A percentile compares a stretch with the other conserved stretches of the same genome.
phyloP scores from a whole-genome alignment of 2,329 filamentous ascomycete species.

The Cercospora zeina region DNA sequence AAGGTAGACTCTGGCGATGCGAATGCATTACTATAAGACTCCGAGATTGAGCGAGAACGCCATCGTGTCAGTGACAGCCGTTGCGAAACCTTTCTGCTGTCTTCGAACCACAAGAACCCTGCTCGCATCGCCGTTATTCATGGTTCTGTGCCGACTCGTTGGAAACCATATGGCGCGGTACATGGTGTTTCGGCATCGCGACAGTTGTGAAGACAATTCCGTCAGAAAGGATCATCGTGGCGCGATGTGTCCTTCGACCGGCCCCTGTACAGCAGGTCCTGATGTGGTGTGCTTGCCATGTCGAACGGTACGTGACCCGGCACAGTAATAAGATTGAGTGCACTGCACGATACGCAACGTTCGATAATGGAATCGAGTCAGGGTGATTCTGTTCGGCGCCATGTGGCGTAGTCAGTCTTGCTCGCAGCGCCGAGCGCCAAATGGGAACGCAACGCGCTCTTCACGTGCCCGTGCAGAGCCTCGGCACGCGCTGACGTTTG shows the following conservation, averaged over 20 bases:
- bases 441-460: neutral
- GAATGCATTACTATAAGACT: neutral
- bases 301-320: neutral
- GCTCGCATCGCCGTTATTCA: neutral
- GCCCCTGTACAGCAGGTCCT: neutral
- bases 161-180: neutral
- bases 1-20: neutral
- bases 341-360: neutral
- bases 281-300: neutral
- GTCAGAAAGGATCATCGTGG: neutral
- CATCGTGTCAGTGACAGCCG: constrained; percentile 1
- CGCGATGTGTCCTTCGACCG: neutral
- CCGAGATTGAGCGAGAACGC: neutral
- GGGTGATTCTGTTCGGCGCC: neutral
- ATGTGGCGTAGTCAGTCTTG: neutral
- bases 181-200: neutral
- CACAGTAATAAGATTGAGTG: neutral
- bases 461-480: constrained; percentile 1
- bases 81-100: constrained; percentile 1
- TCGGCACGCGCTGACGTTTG: neutral
- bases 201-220: neutral
- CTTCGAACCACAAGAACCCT: neutral
- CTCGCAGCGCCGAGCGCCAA: neutral
- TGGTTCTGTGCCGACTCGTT: neutral
- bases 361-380: neutral